Base-by-base conservation (phyloP, 1,284 basidiomycete species). In the Boletus albobrunnescens region DNA sequence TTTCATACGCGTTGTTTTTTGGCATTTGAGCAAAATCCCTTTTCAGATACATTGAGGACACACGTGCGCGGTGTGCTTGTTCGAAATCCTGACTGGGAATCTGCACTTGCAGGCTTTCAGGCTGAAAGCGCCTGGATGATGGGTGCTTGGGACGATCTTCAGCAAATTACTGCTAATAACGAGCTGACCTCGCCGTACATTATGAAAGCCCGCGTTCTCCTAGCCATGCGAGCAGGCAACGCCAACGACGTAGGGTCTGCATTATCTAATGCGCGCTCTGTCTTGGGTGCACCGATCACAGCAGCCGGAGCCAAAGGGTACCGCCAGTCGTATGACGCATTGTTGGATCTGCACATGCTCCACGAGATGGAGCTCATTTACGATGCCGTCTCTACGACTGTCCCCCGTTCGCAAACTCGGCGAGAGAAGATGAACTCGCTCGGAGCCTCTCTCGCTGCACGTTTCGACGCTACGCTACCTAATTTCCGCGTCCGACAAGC, bases 81-180 rank as follows among this genome's bases (percentile, higher is more conserved):
- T 49, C 83, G 81, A 11, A 82, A 93, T 62, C 90, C 93, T 0
- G 79, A 85, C 41, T 99, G 95, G 95, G 79, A 88, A 47, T 63
- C 75, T 1, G 75, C 81, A 4, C 73, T 99, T 2, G 82, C 87
- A 8, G 84, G 87, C 0, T 98, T 92, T 65, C 87, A 92, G 55
- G 84, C 92, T 12, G 95, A 99, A 70, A 92, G 94, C 47, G 91
- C 92, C 1, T 95, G 94, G 83, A 95, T 95, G 75, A 85, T 93
- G 17, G 90, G 93, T 8, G 92, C 95, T 55, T 98, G 95, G 94
- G 76, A 81, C 9, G 87, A 87, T 40, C 86, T 97, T 19, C 72
- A 81, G 49, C 65, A 68, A 6, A 72, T 88, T 28, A 77, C 86
- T 28, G 68, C 75, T n/a, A 68, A 71, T 23, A 70, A 74, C 20